Evolutionary conservation across 139 green algal species (phyloP), one percentile per base, ranked within the genome.

Genomic region (Picochlorum sp.): DNA sequence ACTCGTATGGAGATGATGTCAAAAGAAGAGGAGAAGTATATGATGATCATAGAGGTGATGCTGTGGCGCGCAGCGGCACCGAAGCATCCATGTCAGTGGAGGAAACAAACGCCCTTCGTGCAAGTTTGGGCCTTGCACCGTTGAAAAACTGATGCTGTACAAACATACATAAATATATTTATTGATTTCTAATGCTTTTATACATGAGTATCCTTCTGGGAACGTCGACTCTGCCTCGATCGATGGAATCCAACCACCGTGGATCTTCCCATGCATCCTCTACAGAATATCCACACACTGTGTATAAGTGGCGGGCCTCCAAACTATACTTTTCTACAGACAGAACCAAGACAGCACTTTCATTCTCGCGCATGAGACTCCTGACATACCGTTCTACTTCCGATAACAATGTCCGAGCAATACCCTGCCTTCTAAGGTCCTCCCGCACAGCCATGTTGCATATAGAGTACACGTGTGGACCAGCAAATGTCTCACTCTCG

Each of bases 41-140:
- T 59, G 10, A 55, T 32, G 71, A 68, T 24, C 51, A 45, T 41
- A 8, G 11, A 21, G 47, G 13, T 37, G 52, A 70, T 52, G 9
- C 34, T 10, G 41, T 50, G 30, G 8, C 61, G 26, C 21, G 68
- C n/a, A 34, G 73, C 37, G 26, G 69, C n/a, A 23, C 62, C 51
- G 26, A 72, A 57, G 45, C 26, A 18, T 38, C 51, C 44, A 20
- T 69, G 62, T 60, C 41, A 21, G 58, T 82, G n/a, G 81, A 81
- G 1, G 73, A 88, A 41, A 75, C 75, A n/a, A 93, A 93, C 61
- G 63, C 61, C 7, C 66, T 92, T 60, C 76, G 86, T 15, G 85
- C 82, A 4, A 79, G 73, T 49, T 69, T 94, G 21, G 86, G 86
- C 4, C 61, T 94, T 13, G 86, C 88, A 34, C 86, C 86, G 18